phyloP scores from a whole-genome alignment of 2,329 filamentous ascomycete genomes.

The Xylaria sp. region DNA sequence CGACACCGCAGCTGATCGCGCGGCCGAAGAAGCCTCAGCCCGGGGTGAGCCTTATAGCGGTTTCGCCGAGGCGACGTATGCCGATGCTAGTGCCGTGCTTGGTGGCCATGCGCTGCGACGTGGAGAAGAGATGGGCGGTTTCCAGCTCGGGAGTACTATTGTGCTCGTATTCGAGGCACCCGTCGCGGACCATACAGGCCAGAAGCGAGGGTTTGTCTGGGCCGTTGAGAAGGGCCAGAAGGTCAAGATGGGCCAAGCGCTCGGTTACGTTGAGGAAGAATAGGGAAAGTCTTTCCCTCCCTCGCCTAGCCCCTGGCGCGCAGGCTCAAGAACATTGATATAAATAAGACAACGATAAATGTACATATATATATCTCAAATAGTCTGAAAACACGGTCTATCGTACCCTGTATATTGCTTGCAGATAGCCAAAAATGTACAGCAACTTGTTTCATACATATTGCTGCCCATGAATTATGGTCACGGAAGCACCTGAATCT shows the following conservation, averaged over 20 bases:
- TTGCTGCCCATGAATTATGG: background rate
- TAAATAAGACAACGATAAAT: background rate
- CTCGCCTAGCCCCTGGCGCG: background rate
- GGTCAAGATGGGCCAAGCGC: slow-evolving; percentile 87
- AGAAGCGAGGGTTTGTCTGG: slow-evolving; percentile 83
- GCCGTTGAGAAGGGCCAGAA: slow-evolving; percentile 85
- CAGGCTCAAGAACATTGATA: background rate
- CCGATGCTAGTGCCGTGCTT: slow-evolving; percentile 78
- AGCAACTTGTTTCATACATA: background rate
- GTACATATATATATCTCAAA: background rate
- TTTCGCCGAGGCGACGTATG: slow-evolving; percentile 92
- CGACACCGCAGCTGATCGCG: slow-evolving; percentile 89
- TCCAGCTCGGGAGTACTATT: slow-evolving; percentile 93
- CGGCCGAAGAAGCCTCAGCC: slow-evolving; percentile 80
- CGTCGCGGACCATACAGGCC: slow-evolving; percentile 68
- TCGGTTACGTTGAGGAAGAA: slow-evolving; percentile 75
- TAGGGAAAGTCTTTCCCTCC: background rate
- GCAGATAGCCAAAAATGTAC: background rate
- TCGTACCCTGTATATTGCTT: background rate
- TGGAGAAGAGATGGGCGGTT: slow-evolving; percentile 98
- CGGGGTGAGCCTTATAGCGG: slow-evolving; percentile 88
- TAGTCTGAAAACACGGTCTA: background rate
- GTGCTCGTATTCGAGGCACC: slow-evolving; percentile 98
- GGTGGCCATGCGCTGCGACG: slow-evolving; percentile 84
- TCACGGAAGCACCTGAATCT: background rate